Evolutionary conservation across 768 basidiomycete species (phyloP).

Genomic region (Lactarius sanguifluus): DNA sequence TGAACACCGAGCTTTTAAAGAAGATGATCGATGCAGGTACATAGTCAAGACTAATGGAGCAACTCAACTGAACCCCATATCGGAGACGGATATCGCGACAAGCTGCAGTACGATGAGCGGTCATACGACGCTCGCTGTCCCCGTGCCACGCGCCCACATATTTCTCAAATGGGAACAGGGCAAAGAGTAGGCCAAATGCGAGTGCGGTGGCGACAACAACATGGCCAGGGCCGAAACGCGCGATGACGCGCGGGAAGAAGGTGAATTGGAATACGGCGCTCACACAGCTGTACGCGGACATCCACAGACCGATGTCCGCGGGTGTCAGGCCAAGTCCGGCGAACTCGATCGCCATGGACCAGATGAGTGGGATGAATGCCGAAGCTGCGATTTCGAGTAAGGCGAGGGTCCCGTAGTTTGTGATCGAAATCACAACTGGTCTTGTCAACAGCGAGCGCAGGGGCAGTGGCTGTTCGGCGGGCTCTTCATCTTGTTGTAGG

Average conservation of each 20-base stretch:
- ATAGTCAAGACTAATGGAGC: too few relatives aligned
- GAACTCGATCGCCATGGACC: not conserved
- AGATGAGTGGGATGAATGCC: not conserved
- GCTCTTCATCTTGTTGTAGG: too few relatives aligned
- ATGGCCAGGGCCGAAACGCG: not conserved
- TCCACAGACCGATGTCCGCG: not conserved
- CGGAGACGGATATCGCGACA: too few relatives aligned
- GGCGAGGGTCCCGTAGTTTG: not conserved
- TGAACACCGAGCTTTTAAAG: too few relatives aligned
- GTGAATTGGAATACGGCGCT: not conserved
- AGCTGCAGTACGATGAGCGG: too few relatives aligned
- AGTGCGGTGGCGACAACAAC: too few relatives aligned
- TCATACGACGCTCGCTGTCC: too few relatives aligned
- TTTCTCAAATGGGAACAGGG: conserved; percentile 32
- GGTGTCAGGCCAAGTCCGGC: not conserved
- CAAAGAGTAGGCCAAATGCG: not conserved
- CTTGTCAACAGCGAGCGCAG: not conserved
- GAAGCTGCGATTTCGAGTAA: not conserved
- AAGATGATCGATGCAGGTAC: too few relatives aligned
- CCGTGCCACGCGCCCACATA: too few relatives aligned
- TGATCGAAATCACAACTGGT: not conserved
- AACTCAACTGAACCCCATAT: too few relatives aligned
- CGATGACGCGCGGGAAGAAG: not conserved
- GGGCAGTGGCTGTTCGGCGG: not conserved
- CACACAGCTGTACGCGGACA: not conserved